Conservation (phyloP, 2,329 filamentous ascomycete species). For the Xylaria sp. region DNA sequence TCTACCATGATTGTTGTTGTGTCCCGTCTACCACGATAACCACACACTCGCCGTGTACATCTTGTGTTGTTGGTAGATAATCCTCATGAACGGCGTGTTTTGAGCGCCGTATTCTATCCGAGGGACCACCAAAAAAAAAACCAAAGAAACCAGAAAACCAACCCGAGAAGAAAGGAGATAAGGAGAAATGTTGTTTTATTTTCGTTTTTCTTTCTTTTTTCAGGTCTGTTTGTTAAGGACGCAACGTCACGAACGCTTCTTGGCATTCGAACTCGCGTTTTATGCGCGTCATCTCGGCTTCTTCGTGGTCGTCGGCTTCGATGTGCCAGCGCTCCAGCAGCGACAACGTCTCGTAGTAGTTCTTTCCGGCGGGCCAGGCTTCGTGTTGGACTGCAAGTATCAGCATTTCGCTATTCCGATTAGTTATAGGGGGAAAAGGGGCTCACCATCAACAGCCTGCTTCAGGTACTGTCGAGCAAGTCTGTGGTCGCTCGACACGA, state of each 20-base stretch:
- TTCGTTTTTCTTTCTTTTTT: background rate
- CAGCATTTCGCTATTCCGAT: too few species aligned
- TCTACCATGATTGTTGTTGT: too few species aligned
- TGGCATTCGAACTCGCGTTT: constrained; percentile 24
- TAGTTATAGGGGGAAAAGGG: background rate
- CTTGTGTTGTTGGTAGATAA: too few species aligned
- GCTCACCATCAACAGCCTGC: constrained; percentile 21
- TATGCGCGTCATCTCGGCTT: constrained; percentile 19
- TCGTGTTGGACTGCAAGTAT: constrained; percentile 15
- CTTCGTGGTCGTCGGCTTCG: constrained; percentile 23
- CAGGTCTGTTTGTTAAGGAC: background rate
- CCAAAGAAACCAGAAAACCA: too few species aligned
- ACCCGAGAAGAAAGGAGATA: background rate
- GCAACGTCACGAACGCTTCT: constrained; percentile 16
- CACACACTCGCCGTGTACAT: too few species aligned
- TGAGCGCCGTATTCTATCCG: too few species aligned
- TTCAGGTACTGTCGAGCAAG: constrained; percentile 24
- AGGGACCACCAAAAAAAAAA: too few species aligned
- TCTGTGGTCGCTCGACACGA: constrained; percentile 19
- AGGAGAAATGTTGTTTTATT: background rate
- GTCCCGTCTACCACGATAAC: too few species aligned
- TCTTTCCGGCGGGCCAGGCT: constrained; percentile 26
- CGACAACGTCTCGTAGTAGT: constrained; percentile 27
- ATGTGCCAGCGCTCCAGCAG: constrained; percentile 26
- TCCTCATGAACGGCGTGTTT: too few species aligned